Base-by-base conservation (phyloP, 2,329 filamentous ascomycete genomes). In the Exophiala xenobiotica region DNA sequence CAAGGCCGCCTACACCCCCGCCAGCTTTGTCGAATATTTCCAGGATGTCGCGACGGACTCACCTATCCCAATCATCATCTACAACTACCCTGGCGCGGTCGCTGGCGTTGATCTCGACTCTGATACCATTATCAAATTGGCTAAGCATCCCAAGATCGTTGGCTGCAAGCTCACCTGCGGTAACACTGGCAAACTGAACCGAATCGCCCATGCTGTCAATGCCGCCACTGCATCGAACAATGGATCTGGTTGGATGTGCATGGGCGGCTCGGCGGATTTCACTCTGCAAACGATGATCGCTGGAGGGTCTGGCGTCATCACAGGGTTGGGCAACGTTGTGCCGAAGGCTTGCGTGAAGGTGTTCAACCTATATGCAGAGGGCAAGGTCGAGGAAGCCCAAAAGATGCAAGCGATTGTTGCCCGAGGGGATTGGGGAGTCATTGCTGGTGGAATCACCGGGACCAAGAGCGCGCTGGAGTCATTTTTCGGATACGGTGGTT, bases 251-350 rank as follows among this genome's bases (percentile, higher is more conserved):
- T 90, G 90, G 73, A 76, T 87, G 65, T 85, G 85, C 53, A 80
- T 86, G 62, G 86, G 85, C 35, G 87, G 87, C 49, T 86, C 82
- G 42, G 85, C 85, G 46, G 86, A 90, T 70, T 89, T 89, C 68
- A 85, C 82, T 9, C 69, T 90, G 9, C 86, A 88, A 67, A 83
- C 83, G 1, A 68, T 88, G 31, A 76, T 86, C 37, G 85, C 82
- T 3, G 87, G 86, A 19, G 86, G 83, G 2, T 80, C 85, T 51
- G 87, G 87, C 26, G 79, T 87, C 62, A 86, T 90, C 56, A 83
- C 81, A 11, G 87, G 86, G 9, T 75, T 86, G 48, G 87, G 79
- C 23, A 90, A 91, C 67, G 74, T 90, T 38, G 78, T 82, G 2
- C 87, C 85, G 24, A 83, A 79, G 63, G 73, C 83, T 3, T 86